Base-by-base conservation (phyloP, 495 filamentous ascomycete species). In the Neurospora discreta region DNA sequence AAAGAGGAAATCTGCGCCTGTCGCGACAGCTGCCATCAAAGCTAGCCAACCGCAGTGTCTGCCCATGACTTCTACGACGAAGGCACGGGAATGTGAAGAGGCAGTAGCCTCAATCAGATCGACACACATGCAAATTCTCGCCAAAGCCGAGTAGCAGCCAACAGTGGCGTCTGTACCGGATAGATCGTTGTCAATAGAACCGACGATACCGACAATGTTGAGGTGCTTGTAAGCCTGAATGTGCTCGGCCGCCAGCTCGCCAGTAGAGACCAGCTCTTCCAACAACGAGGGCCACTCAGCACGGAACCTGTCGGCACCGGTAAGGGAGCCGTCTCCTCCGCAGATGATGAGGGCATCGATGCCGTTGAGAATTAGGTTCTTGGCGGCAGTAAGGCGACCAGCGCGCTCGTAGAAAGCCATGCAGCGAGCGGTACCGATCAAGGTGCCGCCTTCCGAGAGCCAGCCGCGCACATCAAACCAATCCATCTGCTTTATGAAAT, bases 41-140 rank as follows among this genome's bases (percentile, higher is more conserved):
- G 95, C 96, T 69, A 99, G 84, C 96, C 96, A 99, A 46, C 96
- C 96, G 77, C 96, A 99, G 82, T 98, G 95, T 71, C 96, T 88
- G n/a, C 96, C 96, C 96, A 99, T 99, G 68, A 98, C 96, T 80
- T 98, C 96, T 75, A 99, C 91, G 39, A 99, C 95, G 80, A 99
- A 99, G 44, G 96, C 96, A 75, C 96, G 86, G 71, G 97, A 97
- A 82, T 98, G 96, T n/a, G 93, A 97, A 43, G 90, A 93, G 8
- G 96, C 96, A 2, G 96, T 99, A 40, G 95, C 93, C 80, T 98
- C 97, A 74, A 99, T 97, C 80, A 91, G 93, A 81, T 99, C 96
- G 33, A 99, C 91, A 68, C 93, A 90, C 78, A 97, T 90, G 82
- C 95, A 98, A 74, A 99, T 95, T 69, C 95, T 88, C 6, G 90